Evolutionary conservation across 2,329 filamentous ascomycete species (phyloP).

Genomic region (Monilinia fructicola): DNA sequence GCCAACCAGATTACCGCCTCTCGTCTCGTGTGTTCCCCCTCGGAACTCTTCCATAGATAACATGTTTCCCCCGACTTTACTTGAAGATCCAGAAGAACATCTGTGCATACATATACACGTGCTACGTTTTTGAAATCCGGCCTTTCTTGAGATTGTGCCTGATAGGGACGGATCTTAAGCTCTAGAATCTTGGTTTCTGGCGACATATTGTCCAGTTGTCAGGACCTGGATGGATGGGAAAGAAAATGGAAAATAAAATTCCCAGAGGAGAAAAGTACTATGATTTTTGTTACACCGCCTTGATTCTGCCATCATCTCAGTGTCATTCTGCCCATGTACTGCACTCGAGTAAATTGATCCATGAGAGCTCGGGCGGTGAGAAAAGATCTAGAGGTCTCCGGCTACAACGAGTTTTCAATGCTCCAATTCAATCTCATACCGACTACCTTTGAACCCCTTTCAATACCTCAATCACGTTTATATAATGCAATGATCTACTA

Average conservation of each 20-base stretch:
- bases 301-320: no score
- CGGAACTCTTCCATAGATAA: conserved; percentile 47
- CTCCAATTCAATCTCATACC: no score
- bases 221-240: background rate
- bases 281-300: background rate
- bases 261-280: no score
- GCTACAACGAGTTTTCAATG: no score
- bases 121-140: conserved; percentile 39
- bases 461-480: background rate
- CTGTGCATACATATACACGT: conserved; percentile 39
- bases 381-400: background rate
- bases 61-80: conserved; percentile 60
- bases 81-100: conserved; percentile 53
- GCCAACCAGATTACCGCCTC: conserved; percentile 63
- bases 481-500: no score
- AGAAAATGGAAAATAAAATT: background rate
- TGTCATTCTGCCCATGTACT: no score
- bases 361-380: background rate
- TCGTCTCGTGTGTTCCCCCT: conserved; percentile 28
- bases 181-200: conserved; percentile 36
- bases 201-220: conserved; percentile 7
- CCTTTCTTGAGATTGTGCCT: conserved; percentile 35
- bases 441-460: background rate
- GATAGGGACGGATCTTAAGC: conserved; percentile 40
- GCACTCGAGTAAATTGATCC: no score